phyloP scores from a whole-genome alignment of 306 rosid genomes.

The Prunus campanulata region DNA sequence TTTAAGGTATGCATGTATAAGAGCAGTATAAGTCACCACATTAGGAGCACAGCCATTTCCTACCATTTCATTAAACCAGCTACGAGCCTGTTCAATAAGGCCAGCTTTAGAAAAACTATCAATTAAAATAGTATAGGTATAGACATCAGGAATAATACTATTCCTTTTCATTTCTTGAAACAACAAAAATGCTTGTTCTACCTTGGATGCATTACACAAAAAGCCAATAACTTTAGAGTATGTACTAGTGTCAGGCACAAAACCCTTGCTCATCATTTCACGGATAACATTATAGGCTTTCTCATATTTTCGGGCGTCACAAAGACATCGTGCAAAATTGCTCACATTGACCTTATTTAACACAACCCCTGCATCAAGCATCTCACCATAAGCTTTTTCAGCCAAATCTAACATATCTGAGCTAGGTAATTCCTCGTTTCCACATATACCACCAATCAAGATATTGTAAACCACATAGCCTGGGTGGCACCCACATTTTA shows the following conservation, averaged over 20 bases:
- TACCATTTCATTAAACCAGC: constrained; percentile 77
- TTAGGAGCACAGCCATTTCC: constrained; percentile 70
- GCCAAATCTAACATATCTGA: constrained; percentile 57
- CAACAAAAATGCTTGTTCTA: constrained; percentile 71
- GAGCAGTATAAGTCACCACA: constrained; percentile 85
- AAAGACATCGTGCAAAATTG: constrained; percentile 68
- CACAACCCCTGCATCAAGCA: constrained; percentile 62
- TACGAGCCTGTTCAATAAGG: constrained; percentile 72
- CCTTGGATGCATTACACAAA: constrained; percentile 65
- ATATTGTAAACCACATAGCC: constrained; percentile 75
- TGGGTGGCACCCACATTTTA: constrained; percentile 58
- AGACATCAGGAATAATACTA: constrained; percentile 74
- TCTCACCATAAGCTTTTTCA: constrained; percentile 73
- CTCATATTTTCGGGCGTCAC: constrained; percentile 71
- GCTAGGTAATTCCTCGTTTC: constrained; percentile 50
- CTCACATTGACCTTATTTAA: constrained; percentile 74
- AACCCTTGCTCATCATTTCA: constrained; percentile 90
- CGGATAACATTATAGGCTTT: constrained; percentile 64
- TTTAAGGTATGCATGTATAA: constrained; percentile 79
- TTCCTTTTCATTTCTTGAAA: constrained; percentile 75
- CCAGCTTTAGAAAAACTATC: constrained; percentile 84
- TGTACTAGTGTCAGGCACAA: constrained; percentile 73
- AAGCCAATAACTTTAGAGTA: constrained; percentile 81
- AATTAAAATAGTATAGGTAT: constrained; percentile 72
- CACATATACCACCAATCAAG: constrained; percentile 65